These are phyloP conservation scores for Aquilaria yunnanensis DNA, from an alignment of 345 rosid species.

Conservation along the genomic window DNA sequence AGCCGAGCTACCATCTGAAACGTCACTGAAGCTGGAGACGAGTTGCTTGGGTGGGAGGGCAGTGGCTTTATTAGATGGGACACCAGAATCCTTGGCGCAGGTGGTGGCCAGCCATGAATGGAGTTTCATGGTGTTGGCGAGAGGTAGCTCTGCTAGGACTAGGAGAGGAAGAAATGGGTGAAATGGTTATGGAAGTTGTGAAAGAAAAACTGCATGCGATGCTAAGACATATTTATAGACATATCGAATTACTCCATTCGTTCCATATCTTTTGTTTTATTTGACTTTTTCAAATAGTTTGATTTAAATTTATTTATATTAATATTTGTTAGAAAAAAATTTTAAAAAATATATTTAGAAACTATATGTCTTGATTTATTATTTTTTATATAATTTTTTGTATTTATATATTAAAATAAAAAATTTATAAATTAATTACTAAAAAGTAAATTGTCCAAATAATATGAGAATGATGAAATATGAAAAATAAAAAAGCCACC, in stretches of 20 bases:
- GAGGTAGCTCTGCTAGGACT: neutral
- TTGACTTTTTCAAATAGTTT: too few relatives aligned
- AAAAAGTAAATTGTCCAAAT: too few relatives aligned
- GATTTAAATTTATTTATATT: too few relatives aligned
- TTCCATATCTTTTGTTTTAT: too few relatives aligned
- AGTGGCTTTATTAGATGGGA: conserved; percentile 5
- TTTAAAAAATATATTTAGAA: too few relatives aligned
- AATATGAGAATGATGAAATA: too few relatives aligned
- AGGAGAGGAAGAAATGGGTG: neutral
- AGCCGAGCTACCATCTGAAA: conserved; percentile 17
- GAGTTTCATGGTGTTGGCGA: conserved; percentile 31
- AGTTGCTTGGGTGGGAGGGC: conserved; percentile 16
- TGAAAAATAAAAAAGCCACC: conserved; percentile 4
- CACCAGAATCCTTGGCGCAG: conserved; percentile 9
- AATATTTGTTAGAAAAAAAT: too few relatives aligned
- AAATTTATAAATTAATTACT: too few relatives aligned
- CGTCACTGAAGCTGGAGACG: conserved; percentile 21
- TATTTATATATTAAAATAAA: too few relatives aligned
- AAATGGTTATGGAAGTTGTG: too few relatives aligned
- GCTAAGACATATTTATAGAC: neutral
- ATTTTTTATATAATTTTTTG: too few relatives aligned
- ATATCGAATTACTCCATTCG: neutral
- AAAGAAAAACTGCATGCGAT: neutral
- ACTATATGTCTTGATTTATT: too few relatives aligned
- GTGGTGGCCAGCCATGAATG: conserved; percentile 36